Conservation (phyloP, 2,329 filamentous ascomycete genomes). For the Aspergillus piperis region DNA sequence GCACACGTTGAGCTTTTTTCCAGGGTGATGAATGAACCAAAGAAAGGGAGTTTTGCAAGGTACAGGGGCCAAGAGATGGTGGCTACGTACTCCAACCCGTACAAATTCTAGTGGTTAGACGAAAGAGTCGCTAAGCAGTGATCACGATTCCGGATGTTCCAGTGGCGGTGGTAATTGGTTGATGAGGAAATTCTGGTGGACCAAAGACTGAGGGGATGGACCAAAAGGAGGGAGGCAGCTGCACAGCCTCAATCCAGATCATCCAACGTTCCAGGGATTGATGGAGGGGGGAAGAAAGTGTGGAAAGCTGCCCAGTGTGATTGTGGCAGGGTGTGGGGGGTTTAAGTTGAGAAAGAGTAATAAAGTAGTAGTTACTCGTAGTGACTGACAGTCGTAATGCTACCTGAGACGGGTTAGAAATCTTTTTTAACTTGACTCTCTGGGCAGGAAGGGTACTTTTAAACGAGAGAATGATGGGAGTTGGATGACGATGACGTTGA, state of each 20-base stretch:
- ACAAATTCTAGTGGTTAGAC: neutral
- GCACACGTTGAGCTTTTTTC: neutral
- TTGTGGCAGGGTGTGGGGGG: neutral
- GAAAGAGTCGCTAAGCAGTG: constrained; percentile 2
- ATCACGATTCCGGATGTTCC: neutral
- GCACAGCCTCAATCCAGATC: constrained; percentile 7
- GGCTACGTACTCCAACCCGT: neutral
- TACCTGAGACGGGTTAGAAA: neutral
- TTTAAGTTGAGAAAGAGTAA: neutral
- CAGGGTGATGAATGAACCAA: neutral
- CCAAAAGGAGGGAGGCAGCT: constrained; percentile 5
- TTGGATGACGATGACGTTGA: neutral
- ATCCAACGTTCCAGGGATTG: constrained; percentile 5
- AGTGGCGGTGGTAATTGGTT: constrained; percentile 1
- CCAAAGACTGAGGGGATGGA: neutral
- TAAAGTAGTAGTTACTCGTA: too few relatives aligned
- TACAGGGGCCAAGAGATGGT: constrained; percentile 1
- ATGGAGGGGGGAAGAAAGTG: neutral
- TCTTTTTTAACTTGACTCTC: neutral
- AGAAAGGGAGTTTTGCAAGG: neutral
- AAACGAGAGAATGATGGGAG: neutral
- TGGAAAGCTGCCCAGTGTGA: neutral
- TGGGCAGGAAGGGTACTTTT: constrained; percentile 1
- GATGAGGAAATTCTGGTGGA: neutral
- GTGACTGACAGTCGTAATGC: too few relatives aligned